These are phyloP conservation scores for Globisporangium acanthophoron DNA, from an alignment of 352 stramenopile genomes.

Conservation along the genomic window DNA sequence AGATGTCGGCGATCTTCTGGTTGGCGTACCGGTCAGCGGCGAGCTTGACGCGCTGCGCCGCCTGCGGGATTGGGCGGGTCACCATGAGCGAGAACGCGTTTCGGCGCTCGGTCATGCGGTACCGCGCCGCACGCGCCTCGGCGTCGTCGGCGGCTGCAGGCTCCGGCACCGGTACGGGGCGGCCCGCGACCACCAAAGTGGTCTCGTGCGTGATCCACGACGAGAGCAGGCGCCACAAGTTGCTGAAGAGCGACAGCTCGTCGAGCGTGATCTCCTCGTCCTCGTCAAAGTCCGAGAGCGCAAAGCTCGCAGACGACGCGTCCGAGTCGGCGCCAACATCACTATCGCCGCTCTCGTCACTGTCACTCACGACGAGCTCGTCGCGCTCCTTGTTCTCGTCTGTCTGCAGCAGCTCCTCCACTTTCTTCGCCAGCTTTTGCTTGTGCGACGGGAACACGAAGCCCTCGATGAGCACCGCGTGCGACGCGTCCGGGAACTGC, in stretches of 20 bases:
- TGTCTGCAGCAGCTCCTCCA: conserved; percentile 43
- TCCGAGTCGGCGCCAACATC: conserved; percentile 16
- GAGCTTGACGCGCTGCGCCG: conserved; percentile 46
- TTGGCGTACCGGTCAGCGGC: conserved; percentile 45
- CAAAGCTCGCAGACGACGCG: conserved; percentile 50
- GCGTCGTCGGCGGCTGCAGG: conserved; percentile 17
- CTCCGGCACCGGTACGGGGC: conserved; percentile 17
- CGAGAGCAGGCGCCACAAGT: conserved; percentile 68
- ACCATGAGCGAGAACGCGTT: conserved; percentile 68
- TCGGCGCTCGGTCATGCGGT: conserved; percentile 53
- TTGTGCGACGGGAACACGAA: conserved; percentile 85
- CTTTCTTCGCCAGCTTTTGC: conserved; percentile 60
- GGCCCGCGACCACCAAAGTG: conserved; percentile 41
- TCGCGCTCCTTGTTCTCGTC: conserved; percentile 29
- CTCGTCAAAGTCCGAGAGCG: conserved; percentile 63
- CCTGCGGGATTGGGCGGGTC: conserved; percentile 38
- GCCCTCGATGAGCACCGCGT: conserved; percentile 76
- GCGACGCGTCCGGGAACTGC: conserved; percentile 45
- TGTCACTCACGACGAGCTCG: conserved; percentile 67
- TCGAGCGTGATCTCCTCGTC: conserved; percentile 66
- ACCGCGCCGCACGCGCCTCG: conserved; percentile 35
- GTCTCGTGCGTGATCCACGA: conserved; percentile 71
- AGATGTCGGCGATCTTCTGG: conserved; percentile 48
- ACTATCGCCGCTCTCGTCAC: conserved; percentile 31
- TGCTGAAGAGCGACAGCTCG: conserved; percentile 62